Evolutionary conservation across 768 basidiomycete genomes (phyloP), one percentile per base, ranked within the genome.

Genomic region (Krasilnikovozyma curviuscula): DNA sequence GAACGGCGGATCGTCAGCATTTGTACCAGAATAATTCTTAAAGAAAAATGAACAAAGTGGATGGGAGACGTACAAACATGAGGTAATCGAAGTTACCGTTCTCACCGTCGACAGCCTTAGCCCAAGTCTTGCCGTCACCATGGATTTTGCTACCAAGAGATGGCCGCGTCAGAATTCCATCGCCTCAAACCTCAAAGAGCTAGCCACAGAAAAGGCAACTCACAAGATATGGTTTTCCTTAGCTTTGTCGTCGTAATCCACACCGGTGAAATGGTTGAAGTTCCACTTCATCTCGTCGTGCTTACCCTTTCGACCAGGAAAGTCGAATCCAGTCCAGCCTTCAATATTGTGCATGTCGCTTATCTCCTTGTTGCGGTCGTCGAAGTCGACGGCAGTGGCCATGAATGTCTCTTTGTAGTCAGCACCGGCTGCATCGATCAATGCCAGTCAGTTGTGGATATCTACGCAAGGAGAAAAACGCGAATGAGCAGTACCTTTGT

Each of bases 221-320:
- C 44, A 75, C 65, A 73, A 91, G 27, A 93, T 61, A 10, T 57
- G 59, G 34, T 71, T 72, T 10, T 72, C 72, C 49, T 66, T 70
- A 16, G 78, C 73, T 40, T 70, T 69, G 4, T 80, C 70, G 59
- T 93, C 85, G 73, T 77, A 89, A 58, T 91, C 88, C 13, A 89
- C 66, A 14, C 86, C 86, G 77, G 59, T 60, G 48, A 56, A 27
- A n/a, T 40, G 37, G 24, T 44, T 38, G 23, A 23, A 44, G 35
- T 29, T 24, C 60, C 57, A 60, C 51, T 59, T 57, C 54, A 55
- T 46, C 9, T 30, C 33, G 5, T 60, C 63, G 46, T 59, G 55
- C 68, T 82, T 78, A 31, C 73, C 72, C 16, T 69, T 72, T 63
- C 88, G 69, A 34, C 78, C 81, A n/a, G 75, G 68, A 61, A 83